Evolutionary conservation across 495 filamentous ascomycete species (phyloP).

Genomic region (Podospora bellae-mahoneyi): DNA sequence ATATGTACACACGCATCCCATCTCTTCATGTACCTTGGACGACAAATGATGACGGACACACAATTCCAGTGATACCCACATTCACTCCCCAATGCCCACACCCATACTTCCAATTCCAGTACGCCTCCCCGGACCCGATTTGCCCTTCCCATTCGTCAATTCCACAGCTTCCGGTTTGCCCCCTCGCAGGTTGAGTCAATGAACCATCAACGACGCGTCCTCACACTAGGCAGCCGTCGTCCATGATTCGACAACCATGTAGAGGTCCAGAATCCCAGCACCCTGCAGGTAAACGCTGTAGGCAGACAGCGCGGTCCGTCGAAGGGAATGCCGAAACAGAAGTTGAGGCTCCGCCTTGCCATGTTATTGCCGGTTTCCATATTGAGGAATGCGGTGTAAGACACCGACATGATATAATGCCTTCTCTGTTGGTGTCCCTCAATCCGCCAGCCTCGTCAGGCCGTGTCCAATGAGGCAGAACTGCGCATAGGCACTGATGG

Average conservation of each 20-base stretch:
- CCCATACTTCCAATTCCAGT: not conserved
- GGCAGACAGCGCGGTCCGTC: not conserved
- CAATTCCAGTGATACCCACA: not conserved
- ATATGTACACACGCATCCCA: not conserved
- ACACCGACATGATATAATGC: not conserved
- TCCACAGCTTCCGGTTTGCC: not conserved
- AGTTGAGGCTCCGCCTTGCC: not conserved
- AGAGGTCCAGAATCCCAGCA: too few species aligned
- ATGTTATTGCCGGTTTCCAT: not conserved
- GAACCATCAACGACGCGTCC: not conserved
- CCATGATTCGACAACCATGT: not conserved
- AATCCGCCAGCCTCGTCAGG: not conserved
- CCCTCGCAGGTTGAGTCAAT: slow-evolving; percentile 29
- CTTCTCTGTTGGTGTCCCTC: not conserved
- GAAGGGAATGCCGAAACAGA: not conserved
- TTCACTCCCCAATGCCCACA: not conserved
- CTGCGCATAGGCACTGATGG: not conserved
- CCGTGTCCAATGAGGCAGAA: not conserved
- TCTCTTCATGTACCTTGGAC: too few species aligned
- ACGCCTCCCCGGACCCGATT: not conserved
- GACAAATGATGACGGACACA: too few species aligned
- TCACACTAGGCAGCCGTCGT: not conserved
- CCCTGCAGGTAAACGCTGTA: not conserved
- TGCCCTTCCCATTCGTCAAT: not conserved
- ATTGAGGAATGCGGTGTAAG: not conserved